Base-by-base conservation (phyloP, 2,329 filamentous ascomycete genomes). In the Huntiella savannae region DNA sequence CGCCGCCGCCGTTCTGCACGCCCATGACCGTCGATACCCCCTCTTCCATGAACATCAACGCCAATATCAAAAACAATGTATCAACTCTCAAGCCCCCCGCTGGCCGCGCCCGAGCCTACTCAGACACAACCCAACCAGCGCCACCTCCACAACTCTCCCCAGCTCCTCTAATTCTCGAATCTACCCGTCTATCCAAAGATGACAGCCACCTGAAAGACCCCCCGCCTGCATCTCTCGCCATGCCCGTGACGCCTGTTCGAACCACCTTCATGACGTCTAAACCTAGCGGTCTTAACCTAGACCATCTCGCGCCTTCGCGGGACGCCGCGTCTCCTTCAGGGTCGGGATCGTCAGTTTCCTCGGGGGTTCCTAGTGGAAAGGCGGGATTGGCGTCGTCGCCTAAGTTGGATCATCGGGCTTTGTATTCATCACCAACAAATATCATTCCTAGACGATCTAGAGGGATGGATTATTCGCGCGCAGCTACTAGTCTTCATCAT, bases 401-500 rank as follows among this genome's bases (percentile, higher is more conserved):
- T 12, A 86, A 92, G 59, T 73, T 91, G 52, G 86, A 94, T 60
- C 73, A 82, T 47, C 17, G 32, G 28, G 82, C 86, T 53, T 84
- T 79, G 41, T 94, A 92, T 64, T 81, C 82, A 37, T 88, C 85
- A 1, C 86, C 87, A 2, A 80, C 82, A 19, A 92, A 87, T 46
- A 82, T 93, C 40, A 71, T 96, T 5, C 88, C 88, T 13, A 77
- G 88, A 52, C 79, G 87, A 51, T 95, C 87, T 28, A 76, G 88
- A 47, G 88, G 88, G 38, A 69, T 95, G 50, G 88, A 96, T 63
- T 96, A 94, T 61, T 88, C 88, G 36, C 75, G 88, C 54, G 87
- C 87, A 8, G 91, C 85, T 51, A 95, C 88, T 8, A 93, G 87
- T 58, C 69, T 98, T 16, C 91, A 96, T 62, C 91, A 96, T 61